Percentiles rank a stretch among this genome's conserved stretches.
Conservation (phyloP, 345 rosid genomes). For the Bretschneidera sinensis region DNA sequence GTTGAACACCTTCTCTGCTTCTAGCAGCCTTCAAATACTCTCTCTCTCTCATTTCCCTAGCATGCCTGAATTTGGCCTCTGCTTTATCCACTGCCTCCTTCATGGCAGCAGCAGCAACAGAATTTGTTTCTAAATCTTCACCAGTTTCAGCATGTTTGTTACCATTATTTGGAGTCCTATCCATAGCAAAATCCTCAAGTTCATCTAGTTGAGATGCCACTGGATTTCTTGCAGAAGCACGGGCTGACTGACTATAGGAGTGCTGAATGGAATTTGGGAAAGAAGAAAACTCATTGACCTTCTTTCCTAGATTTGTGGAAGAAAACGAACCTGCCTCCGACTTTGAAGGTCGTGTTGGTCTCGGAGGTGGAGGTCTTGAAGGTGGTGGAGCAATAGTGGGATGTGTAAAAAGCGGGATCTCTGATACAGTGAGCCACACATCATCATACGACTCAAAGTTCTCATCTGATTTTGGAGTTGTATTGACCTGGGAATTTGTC, state of each 20-base stretch:
- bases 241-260: conserved; percentile 39
- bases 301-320: conserved; percentile 42
- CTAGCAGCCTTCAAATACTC: conserved; percentile 65
- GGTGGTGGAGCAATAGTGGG: conserved; percentile 91
- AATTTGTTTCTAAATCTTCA: conserved; percentile 53
- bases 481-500: conserved; percentile 31
- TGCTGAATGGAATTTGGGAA: conserved; percentile 41
- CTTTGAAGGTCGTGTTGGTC: conserved; percentile 57
- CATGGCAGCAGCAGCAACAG: conserved; percentile 92
- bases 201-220: conserved; percentile 66
- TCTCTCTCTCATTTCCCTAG: conserved; percentile 76
- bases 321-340: conserved; percentile 33
- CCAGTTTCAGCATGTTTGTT: conserved; percentile 43
- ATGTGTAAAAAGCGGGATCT: conserved; percentile 82
- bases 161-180: conserved; percentile 34
- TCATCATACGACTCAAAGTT: conserved; percentile 57
- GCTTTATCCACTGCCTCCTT: conserved; percentile 99
- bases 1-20: conserved; percentile 54
- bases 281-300: conserved; percentile 43
- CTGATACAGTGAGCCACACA: conserved; percentile 90
- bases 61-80: conserved; percentile 88
- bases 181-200: conserved; percentile 63
- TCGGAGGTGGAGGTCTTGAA: conserved; percentile 95
- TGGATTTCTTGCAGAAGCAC: conserved; percentile 35
- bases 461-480: conserved; percentile 45